Base-by-base conservation (phyloP, 225 moss, liverwort and hornwort genomes). In the Takakia lepidozioides region DNA sequence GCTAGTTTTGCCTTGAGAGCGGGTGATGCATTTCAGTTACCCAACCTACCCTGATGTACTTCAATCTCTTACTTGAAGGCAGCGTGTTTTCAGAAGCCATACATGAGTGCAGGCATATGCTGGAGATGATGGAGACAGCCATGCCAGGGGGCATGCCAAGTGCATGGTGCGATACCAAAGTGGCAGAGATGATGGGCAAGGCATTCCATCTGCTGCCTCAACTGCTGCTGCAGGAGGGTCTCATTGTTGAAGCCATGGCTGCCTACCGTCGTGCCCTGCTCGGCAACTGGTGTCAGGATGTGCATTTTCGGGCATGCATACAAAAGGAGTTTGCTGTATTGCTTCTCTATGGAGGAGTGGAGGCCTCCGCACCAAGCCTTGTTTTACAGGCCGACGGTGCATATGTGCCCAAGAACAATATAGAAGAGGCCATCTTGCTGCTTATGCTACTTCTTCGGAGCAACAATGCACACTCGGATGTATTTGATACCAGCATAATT, bases 361-460 rank as follows among this genome's bases (percentile, higher is more conserved):
- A 90, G 42, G 75, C 73, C 7, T 74, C 82, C 23, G 70, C 59
- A 13, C 70, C 86, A 57, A 52, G 52, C 46, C 57, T 70, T 56
- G 73, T 57, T 43, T 80, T 82, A 60, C 81, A 71, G 35, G 71
- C 62, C 66, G 84, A 84, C 41, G 77, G 71, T 55, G 73, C 68
- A 17, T 95, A 84, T 49, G 38, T 84, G 43, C 95, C 95, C 2
- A 78, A 71, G 60, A 95, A 55, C 51, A 81, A 64, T 42, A 69
- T 67, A 17, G 95, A 95, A 48, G 95, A 95, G 73, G 73, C 90
- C 26, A 85, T 87, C 66, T 72, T 95, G 46, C 80, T 95, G 18
- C 61, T 95, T 17, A 48, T 82, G 23, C 66, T 90, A 27, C 65
- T 95, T 25, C 57, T 84, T 38, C 74, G 69, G 26, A 59, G 66